Percentiles rank a stretch among this genome's conserved stretches.
phyloP scores from a whole-genome alignment of 1,139 yeast genomes.

The Pichia sp. region DNA sequence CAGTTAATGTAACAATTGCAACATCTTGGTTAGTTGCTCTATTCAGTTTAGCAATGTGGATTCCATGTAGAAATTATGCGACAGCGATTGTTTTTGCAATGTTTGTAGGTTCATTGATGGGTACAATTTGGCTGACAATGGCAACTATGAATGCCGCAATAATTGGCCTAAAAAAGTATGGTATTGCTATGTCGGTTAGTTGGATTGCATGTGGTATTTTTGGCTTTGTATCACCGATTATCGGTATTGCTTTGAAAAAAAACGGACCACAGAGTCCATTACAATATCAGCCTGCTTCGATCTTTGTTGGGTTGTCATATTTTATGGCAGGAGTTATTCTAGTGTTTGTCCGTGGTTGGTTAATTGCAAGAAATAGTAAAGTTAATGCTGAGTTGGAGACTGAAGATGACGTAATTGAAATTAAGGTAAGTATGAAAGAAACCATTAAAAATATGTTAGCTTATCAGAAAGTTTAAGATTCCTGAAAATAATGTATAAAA shows the following conservation, averaged over 20 bases:
- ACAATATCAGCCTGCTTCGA: slow-evolving; percentile 43
- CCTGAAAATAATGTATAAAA: too few species aligned
- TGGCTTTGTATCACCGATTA: slow-evolving; percentile 47
- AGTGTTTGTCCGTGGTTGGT: slow-evolving; percentile 42
- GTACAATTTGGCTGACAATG: slow-evolving; percentile 39
- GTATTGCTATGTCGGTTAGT: slow-evolving; percentile 41
- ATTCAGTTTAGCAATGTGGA: slow-evolving; percentile 52
- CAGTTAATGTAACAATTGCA: slow-evolving; percentile 33
- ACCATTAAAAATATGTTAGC: slow-evolving; percentile 3
- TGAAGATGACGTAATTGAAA: slow-evolving; percentile 16
- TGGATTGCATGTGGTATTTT: slow-evolving; percentile 42
- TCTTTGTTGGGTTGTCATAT: slow-evolving; percentile 49
- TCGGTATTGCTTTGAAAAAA: slow-evolving; percentile 43
- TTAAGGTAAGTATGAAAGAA: slow-evolving; percentile 4
- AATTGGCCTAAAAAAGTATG: slow-evolving; percentile 45
- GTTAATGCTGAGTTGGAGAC: slow-evolving; percentile 22
- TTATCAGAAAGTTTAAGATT: slow-evolving; percentile 1
- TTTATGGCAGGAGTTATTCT: slow-evolving; percentile 37
- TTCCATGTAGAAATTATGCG: slow-evolving; percentile 51
- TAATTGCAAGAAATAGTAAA: slow-evolving; percentile 41
- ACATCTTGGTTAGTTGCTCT: slow-evolving; percentile 31
- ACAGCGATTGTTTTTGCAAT: slow-evolving; percentile 44
- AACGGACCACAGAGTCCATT: slow-evolving; percentile 32
- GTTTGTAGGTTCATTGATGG: slow-evolving; percentile 46
- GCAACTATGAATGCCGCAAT: slow-evolving; percentile 35